Evolutionary conservation across 2,329 filamentous ascomycete genomes (phyloP), one percentile per base, ranked within the genome.

Genomic region (Sclerotinia sclerotiorum): DNA sequence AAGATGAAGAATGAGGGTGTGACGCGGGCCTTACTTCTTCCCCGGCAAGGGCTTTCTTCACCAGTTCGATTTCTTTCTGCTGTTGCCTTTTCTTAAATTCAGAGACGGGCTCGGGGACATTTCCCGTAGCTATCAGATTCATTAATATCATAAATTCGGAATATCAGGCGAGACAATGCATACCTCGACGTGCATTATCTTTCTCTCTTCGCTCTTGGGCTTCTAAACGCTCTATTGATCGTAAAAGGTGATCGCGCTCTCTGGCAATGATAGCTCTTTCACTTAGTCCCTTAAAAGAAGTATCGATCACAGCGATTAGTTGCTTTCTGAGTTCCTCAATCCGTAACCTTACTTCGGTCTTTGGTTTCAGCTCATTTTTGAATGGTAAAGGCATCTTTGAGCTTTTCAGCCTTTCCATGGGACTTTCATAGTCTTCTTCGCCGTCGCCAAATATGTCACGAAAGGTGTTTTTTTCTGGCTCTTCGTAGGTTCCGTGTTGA

Each of bases 61-160:
- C 54, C 32, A 52, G 46, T 8, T 67, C 39, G 13, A 51, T 63
- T 17, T 55, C 55, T 3, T 56, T 49, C n/a, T 65, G 51, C 2
- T 69, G 29, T 2, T 58, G 63, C 19, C 60, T 71, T 48, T 69
- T 72, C 49, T 73, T 72, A 2, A 5, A 48, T 5, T 51, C 39
- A 10, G 58, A 58, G 35, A 71, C 60, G 1, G 72, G 71, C 15
- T 70, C 68, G 39, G 71, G 71, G 0, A 74, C 48, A 0, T 24
- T 46, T 4, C 65, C 65, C 13, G 65, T 62, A 11, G 56, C 65
- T 67, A 32, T 19, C n/a, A 5, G 7, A 21, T 7, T n/a, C 15
- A 67, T 57, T 44, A 39, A 19, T 62, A 48, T n/a, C 7, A 11
- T 32, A 1, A 60, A 10, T 6, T 46, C 7, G 15, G 2, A 52